Percentiles rank a stretch among this genome's conserved stretches.
Conservation (phyloP, 768 basidiomycete species). For the Boletellus emodensis region DNA sequence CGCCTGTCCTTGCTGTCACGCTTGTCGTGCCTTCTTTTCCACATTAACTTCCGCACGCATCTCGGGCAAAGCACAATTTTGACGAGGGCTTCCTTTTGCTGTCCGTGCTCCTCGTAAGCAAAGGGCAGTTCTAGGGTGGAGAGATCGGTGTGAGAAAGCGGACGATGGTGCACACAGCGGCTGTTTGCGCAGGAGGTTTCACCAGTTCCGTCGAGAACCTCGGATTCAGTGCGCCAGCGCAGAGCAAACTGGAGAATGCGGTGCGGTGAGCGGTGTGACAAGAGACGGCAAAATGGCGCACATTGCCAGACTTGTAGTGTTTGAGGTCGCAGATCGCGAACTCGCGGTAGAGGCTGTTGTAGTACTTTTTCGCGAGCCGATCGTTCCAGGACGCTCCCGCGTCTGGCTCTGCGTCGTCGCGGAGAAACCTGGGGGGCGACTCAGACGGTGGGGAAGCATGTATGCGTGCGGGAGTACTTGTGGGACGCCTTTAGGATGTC, state of each 20-base stretch:
- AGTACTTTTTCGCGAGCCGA: constrained; percentile 83
- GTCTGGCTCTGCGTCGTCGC: constrained; percentile 39
- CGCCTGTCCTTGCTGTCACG: constrained; percentile 12
- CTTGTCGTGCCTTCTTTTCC: constrained; percentile 73
- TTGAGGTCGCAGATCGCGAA: constrained; percentile 91
- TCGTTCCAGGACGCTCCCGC: constrained; percentile 65
- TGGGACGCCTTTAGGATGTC: constrained; percentile 74
- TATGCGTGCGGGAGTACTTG: constrained; percentile 33
- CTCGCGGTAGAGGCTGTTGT: constrained; percentile 83
- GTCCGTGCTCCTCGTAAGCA: constrained; percentile 76
- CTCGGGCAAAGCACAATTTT: constrained; percentile 82
- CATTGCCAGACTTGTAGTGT: constrained; percentile 91
- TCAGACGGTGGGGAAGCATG: background rate
- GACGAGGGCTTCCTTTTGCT: constrained; percentile 75
- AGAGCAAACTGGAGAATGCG: constrained; percentile 75
- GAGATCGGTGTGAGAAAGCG: constrained; percentile 38
- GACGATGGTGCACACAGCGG: constrained; percentile 47
- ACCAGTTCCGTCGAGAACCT: constrained; percentile 82
- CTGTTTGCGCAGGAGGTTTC: constrained; percentile 88
- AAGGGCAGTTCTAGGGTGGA: constrained; percentile 89
- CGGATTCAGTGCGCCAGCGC: constrained; percentile 90
- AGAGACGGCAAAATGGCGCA: constrained; percentile 34
- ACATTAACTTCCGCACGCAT: constrained; percentile 83
- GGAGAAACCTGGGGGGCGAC: constrained; percentile 59
- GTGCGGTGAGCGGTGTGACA: background rate